Conservation (phyloP, 1,284 basidiomycete species). For the Porogramme epimiltina region DNA sequence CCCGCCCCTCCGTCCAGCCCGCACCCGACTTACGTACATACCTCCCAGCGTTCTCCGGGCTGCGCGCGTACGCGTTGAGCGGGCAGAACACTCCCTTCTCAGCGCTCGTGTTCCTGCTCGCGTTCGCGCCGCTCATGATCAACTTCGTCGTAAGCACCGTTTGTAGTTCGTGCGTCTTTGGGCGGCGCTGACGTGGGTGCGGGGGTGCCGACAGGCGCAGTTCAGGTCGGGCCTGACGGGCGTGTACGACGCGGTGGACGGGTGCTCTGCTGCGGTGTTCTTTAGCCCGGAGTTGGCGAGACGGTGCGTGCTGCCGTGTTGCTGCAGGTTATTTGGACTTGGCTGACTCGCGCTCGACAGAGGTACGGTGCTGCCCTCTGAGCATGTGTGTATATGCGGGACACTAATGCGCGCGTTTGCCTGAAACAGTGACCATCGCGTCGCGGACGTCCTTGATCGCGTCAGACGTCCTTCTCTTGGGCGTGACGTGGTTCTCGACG, state of each 20-base stretch:
- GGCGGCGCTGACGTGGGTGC: too few species aligned
- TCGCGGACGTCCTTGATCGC: neutral
- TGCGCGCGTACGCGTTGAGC: slow-evolving; percentile 9
- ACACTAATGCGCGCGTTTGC: too few species aligned
- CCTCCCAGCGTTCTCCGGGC: slow-evolving; percentile 1
- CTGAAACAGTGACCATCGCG: neutral
- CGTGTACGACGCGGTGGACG: neutral
- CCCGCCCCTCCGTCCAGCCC: neutral
- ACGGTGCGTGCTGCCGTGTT: neutral
- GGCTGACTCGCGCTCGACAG: too few species aligned
- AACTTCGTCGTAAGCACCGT: slow-evolving; percentile 2
- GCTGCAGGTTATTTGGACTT: too few species aligned
- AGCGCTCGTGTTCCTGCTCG: neutral
- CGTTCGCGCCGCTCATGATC: neutral
- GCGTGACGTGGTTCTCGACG: neutral
- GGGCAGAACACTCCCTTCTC: slow-evolving; percentile 2
- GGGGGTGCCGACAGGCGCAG: neutral
- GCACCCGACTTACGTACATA: too few species aligned
- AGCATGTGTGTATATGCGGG: too few species aligned
- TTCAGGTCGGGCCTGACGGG: neutral
- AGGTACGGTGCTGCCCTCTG: too few species aligned
- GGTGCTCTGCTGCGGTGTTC: neutral
- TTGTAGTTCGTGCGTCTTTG: too few species aligned
- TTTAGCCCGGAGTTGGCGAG: neutral
- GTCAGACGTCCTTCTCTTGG: neutral